Conservation (phyloP, 108 stramenopile species). For the Fistulifera pelliculosa region DNA sequence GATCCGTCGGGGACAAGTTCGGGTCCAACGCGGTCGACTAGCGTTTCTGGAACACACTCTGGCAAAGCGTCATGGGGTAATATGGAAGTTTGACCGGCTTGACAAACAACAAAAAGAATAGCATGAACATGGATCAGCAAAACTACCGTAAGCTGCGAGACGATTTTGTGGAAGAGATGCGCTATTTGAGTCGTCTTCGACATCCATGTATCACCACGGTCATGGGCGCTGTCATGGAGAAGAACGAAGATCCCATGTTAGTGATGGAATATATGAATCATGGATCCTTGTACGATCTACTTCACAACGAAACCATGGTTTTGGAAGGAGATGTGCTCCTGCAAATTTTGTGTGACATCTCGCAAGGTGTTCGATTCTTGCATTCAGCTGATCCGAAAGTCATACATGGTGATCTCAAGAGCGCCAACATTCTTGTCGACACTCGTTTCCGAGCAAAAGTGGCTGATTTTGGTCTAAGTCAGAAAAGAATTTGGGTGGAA, state of each 20-base stretch:
- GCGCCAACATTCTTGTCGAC: slow-evolving; percentile 57
- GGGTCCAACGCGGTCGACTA: not conserved
- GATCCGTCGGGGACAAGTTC: not conserved
- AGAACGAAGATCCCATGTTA: slow-evolving; percentile 30
- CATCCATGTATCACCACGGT: slow-evolving; percentile 64
- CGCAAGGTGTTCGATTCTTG: slow-evolving; percentile 45
- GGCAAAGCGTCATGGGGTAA: not conserved
- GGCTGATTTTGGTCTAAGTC: slow-evolving; percentile 45
- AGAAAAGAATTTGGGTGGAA: slow-evolving; percentile 31
- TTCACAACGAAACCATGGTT: slow-evolving; percentile 45
- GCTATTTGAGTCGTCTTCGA: slow-evolving; percentile 39
- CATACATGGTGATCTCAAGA: slow-evolving; percentile 54
- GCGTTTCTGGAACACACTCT: not conserved
- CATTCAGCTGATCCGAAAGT: slow-evolving; percentile 42
- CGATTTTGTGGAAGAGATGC: slow-evolving; percentile 57
- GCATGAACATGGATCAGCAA: not conserved
- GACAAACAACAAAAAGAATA: not conserved
- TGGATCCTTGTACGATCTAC: slow-evolving; percentile 51
- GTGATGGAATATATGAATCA: slow-evolving; percentile 67
- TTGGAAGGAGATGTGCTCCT: slow-evolving; percentile 41
- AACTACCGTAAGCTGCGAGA: slow-evolving; percentile 22
- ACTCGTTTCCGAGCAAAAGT: slow-evolving; percentile 41
- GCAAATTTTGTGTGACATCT: slow-evolving; percentile 39
- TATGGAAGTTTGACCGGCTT: not conserved
- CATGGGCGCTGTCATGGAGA: slow-evolving; percentile 35